Evolutionary conservation across 2,329 filamentous ascomycete species (phyloP), one percentile per base, ranked within the genome.

Genomic region (Aspergillus sp.): DNA sequence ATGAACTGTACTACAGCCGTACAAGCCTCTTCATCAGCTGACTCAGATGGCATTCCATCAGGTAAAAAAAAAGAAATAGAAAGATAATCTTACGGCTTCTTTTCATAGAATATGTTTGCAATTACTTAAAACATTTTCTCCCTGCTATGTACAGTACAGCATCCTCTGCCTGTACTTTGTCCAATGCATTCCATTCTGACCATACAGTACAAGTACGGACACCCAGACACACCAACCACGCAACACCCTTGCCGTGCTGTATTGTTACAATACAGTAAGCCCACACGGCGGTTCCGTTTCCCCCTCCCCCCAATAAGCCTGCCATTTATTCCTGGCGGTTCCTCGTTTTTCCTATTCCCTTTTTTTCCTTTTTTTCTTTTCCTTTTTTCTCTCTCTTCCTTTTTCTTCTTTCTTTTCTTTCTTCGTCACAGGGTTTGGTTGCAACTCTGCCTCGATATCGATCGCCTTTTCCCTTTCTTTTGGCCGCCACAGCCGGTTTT

Each of bases 401-500:
- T 41, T 50, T 48, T 47, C 48, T 48, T 44, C 52, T 47, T 32
- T 46, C 41, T 49, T 42, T 46, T 33, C 43, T 47, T 46, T 43
- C 48, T 46, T 44, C 55, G 46, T 53, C 49, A 39, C 46, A 54
- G 54, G 57, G 60, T 54, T 51, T 52, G 45, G 37, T 50, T 43
- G 47, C 53, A 54, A 54, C 55, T 60, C 55, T 60, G 56, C 60
- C 60, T 60, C 60, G 54, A 58, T 50, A 62, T 64, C 60, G 63
- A 65, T 61, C 60, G 62, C 56, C 59, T 63, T 60, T 53, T 49
- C 39, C 41, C 50, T 54, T 48, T 60, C 55, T 61, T 60, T 65
- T 70, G 67, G 67, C 66, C 67, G 67, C 67, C 67, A 69, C 66
- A 68, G 67, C 66, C 67, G 67, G 65, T 68, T 60, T 62, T 68